These are phyloP conservation scores for Aspergillus sergii DNA, from an alignment of 2,329 filamentous ascomycete genomes.

Conservation along the genomic window DNA sequence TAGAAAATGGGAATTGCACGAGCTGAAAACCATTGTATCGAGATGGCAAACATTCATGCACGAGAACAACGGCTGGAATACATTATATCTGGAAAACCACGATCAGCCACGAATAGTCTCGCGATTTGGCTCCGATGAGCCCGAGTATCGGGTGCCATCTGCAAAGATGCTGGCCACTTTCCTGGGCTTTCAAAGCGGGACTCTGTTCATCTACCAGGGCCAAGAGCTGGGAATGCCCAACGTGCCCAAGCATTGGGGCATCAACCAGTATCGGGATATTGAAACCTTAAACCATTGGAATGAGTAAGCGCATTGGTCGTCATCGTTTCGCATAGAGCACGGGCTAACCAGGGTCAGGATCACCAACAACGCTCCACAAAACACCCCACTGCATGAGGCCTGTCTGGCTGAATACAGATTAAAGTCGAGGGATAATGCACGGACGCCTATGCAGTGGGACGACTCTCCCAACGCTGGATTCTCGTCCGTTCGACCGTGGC, in stretches of 20 bases:
- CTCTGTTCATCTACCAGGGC: conserved; percentile 67
- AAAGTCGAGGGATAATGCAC: conserved; percentile 2
- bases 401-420: conserved; percentile 1
- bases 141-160: conserved; percentile 44
- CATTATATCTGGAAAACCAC: conserved; percentile 66
- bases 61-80: conserved; percentile 63
- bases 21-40: conserved; percentile 55
- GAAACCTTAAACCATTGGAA: conserved; percentile 60
- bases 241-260: conserved; percentile 46
- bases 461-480: conserved; percentile 1
- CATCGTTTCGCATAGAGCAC: not conserved
- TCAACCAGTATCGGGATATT: conserved; percentile 55
- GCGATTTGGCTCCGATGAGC: conserved; percentile 54
- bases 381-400: not conserved
- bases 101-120: conserved; percentile 63
- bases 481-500: not conserved
- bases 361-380: not conserved
- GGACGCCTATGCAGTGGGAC: conserved; percentile 3
- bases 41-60: conserved; percentile 64
- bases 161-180: conserved; percentile 62
- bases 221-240: conserved; percentile 70
- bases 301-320: conserved; percentile 26
- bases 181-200: conserved; percentile 60
- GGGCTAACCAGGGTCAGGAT: not conserved
- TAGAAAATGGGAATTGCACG: conserved; percentile 48